Conservation (phyloP, 164 flowering plant genomes). For the Dillenia suffruticosa region DNA sequence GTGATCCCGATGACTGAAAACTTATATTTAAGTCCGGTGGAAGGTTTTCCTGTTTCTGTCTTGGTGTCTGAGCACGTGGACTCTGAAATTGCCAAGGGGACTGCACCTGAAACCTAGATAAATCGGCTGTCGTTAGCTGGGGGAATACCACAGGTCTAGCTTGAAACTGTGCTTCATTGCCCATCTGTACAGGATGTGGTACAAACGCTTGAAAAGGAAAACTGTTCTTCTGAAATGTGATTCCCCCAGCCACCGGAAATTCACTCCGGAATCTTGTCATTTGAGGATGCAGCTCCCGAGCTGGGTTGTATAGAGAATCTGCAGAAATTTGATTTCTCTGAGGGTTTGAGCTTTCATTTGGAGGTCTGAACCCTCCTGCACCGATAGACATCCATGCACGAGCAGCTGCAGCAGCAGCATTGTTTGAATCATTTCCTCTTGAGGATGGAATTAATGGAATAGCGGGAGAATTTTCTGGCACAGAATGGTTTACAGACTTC, state of each 20-base stretch:
- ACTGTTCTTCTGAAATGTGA: slow-evolving; percentile 36
- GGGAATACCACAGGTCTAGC: slow-evolving; percentile 40
- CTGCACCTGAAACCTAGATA: slow-evolving; percentile 57
- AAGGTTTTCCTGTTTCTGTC: slow-evolving; percentile 54
- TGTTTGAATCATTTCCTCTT: slow-evolving; percentile 44
- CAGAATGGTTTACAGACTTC: slow-evolving; percentile 24
- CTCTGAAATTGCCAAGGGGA: slow-evolving; percentile 50
- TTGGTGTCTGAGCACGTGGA: slow-evolving; percentile 40
- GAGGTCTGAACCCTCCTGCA: slow-evolving; percentile 37
- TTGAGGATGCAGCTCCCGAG: slow-evolving; percentile 40
- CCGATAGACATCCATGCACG: slow-evolving; percentile 85
- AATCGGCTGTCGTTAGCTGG: slow-evolving; percentile 42
- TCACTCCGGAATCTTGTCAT: slow-evolving; percentile 32
- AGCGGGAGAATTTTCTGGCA: slow-evolving; percentile 21
- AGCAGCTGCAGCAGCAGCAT: slow-evolving; percentile 59
- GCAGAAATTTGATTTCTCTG: slow-evolving; percentile 50
- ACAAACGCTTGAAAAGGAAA: slow-evolving; percentile 39
- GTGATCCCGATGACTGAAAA: slow-evolving; percentile 76
- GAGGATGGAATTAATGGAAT: slow-evolving; percentile 30
- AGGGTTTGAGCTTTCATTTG: slow-evolving; percentile 24
- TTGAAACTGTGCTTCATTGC: slow-evolving; percentile 37
- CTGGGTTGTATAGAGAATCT: slow-evolving; percentile 46
- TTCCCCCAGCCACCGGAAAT: slow-evolving; percentile 27
- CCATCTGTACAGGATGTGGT: slow-evolving; percentile 26
- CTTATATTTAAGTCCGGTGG: slow-evolving; percentile 92